Base-by-base conservation (phyloP, 441 rosid species). In the Populus hybrid region DNA sequence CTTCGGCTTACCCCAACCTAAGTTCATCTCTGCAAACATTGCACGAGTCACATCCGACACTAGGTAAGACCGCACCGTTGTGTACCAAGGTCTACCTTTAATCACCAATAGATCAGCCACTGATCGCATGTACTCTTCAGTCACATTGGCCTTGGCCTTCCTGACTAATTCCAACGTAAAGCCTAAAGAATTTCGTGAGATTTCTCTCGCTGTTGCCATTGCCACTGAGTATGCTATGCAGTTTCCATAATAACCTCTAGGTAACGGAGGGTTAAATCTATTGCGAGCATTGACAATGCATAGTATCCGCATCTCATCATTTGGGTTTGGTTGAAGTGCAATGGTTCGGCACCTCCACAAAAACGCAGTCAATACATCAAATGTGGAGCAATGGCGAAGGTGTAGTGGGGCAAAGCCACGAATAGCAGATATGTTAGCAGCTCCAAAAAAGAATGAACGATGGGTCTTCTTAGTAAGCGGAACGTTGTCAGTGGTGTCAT, bases 291-390 rank as follows among this genome's bases (percentile, higher is more conserved):
- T 83, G 7, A 79, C 76, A 0, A 71, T 2, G 64, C 80, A 81
- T 1, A 82, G 63, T 1, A 87, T 8, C 0, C 88, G 85, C 82
- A 86, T 81, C 56, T 83, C 82, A 14, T 88, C 80, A 5, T 74
- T 53, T 1, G 85, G 82, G 11, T 82, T 74, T 0, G 85, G 77
- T 56, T 72, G 29, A 2, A 87, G 72, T 29, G 91, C 87, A 1
- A 45, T 4, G 0, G 87, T 85, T 21, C 89, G 90, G 14, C 81
- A 84, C 36, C 82, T 83, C 91, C 93, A 88, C 2, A 88, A 3
- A 72, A 80, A 85, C 1, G 90, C 84, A 0, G 86, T 71, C 7
- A 88, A 61, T 2, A 50, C 31, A n/a, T 90, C 91, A 6, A 82
- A 53, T 6, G 56, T 40, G 1, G 90, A 80, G 78, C 78, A 84